Conservation (phyloP, 257 asterid species). For the Ajuga chamaepitys region DNA sequence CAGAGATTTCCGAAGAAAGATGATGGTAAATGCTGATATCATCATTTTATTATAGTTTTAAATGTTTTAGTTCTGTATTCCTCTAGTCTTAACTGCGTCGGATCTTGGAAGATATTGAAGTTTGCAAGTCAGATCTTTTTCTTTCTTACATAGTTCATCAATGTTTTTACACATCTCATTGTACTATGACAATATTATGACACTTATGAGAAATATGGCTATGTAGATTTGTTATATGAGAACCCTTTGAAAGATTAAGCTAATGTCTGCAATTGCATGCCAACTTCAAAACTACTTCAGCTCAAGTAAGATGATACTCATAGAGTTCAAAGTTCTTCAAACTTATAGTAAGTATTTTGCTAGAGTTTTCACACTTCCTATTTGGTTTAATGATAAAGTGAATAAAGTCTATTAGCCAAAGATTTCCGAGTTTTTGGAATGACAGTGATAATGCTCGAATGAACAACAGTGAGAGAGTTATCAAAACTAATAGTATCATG, state of each 20-base stretch:
- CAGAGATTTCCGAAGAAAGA: slow-evolving; percentile 54
- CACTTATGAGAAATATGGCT: not conserved
- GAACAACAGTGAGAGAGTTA: not conserved
- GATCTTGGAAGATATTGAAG: not conserved
- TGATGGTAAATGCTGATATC: slow-evolving; percentile 38
- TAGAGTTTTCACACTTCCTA: not conserved
- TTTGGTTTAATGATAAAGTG: not conserved
- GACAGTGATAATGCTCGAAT: not conserved
- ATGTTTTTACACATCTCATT: not conserved
- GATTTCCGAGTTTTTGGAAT: not conserved
- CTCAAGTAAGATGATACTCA: too few relatives aligned
- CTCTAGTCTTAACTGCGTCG: not conserved
- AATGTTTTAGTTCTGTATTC: not conserved
- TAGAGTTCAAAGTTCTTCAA: too few relatives aligned
- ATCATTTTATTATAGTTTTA: not conserved
- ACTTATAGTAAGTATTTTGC: too few relatives aligned
- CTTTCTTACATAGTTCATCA: not conserved
- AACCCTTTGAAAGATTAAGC: not conserved
- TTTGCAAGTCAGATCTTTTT: not conserved
- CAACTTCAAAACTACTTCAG: too few relatives aligned
- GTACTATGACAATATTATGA: not conserved
- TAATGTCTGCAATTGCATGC: not conserved
- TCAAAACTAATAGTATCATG: not conserved
- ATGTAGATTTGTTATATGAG: not conserved
- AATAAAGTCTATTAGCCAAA: not conserved